Base-by-base conservation (phyloP, 2,329 filamentous ascomycete genomes). In the Aureobasidium sp. region DNA sequence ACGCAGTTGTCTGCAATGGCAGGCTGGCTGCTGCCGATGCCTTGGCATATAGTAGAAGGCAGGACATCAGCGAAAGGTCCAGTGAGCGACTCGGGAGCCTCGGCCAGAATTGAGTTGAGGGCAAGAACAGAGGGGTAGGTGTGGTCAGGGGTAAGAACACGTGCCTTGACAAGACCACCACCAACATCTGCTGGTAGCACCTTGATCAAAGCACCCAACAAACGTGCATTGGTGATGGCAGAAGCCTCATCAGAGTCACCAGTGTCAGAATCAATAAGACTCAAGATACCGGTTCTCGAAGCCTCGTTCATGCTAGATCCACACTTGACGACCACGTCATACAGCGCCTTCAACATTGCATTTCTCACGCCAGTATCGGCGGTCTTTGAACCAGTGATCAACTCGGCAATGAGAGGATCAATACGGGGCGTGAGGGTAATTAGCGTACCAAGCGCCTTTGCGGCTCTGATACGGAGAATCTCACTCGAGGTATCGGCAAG, bases 401-500 rank as follows among this genome's bases (percentile, higher is more conserved):
- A 82, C 76, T 99, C 94, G 64, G 84, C 82, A 73, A 99, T 95
- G 61, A 99, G 82, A 56, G 95, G 94, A 75, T 99, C 95, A 27
- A 99, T 90, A 71, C 95, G 87, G 29, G 94, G 93, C 0, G 93
- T 97, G 71, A 97, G 85, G 64, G 92, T 96, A 78, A 99, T 99
- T 64, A 99, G 78, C 11, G 93, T 97, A 63, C 95, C 94, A 53
- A 99, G 78, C 52, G 94, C 94, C 77, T 94, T 96, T 41, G 94
- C 94, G 58, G 95, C 94, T 67, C 95, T 85, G 63, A 87, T 88
- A 67, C 95, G 86, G 63, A 99, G 78, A 22, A 92, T 80, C 68
- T 97, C 93, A 73, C 93, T 97, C 0, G 91, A 90, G 0, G 91
- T 87, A 75, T 99, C 95, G 3, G 94, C 94, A 55, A 99, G 82